Evolutionary conservation across 331 rosid species (phyloP).

Genomic region (Ulmus americana): DNA sequence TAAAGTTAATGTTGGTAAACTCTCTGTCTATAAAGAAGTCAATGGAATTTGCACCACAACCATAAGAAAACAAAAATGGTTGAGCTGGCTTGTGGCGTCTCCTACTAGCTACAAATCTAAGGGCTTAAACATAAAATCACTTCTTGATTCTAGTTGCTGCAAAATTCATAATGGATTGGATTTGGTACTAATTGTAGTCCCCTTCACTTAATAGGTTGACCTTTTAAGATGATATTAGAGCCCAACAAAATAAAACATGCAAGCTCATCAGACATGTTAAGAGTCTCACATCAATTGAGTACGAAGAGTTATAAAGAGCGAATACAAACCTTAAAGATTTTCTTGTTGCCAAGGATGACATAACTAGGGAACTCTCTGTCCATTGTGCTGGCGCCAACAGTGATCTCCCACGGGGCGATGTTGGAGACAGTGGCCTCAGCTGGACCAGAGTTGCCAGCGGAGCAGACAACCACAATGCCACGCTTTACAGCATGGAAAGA

Average conservation of each 20-base stretch:
- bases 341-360: conserved; percentile 51
- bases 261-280: neutral
- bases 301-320: neutral
- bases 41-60: neutral
- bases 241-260: too few species aligned
- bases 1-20: neutral
- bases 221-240: too few species aligned
- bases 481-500: conserved; percentile 68
- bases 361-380: conserved; percentile 65
- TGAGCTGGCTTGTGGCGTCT: neutral
- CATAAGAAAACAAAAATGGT: neutral
- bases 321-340: conserved; percentile 39
- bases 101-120: neutral
- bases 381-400: conserved; percentile 86
- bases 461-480: conserved; percentile 79
- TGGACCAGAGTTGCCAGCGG: conserved; percentile 86
- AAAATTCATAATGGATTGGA: too few species aligned
- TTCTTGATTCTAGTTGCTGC: too few species aligned
- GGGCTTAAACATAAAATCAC: too few species aligned
- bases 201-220: too few species aligned
- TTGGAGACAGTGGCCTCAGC: conserved; percentile 42
- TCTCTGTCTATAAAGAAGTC: neutral
- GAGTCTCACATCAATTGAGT: neutral
- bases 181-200: too few species aligned
- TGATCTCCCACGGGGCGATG: conserved; percentile 66